Conservation (phyloP, 2,329 filamentous ascomycete genomes). For the Chaetomium strumarium region DNA sequence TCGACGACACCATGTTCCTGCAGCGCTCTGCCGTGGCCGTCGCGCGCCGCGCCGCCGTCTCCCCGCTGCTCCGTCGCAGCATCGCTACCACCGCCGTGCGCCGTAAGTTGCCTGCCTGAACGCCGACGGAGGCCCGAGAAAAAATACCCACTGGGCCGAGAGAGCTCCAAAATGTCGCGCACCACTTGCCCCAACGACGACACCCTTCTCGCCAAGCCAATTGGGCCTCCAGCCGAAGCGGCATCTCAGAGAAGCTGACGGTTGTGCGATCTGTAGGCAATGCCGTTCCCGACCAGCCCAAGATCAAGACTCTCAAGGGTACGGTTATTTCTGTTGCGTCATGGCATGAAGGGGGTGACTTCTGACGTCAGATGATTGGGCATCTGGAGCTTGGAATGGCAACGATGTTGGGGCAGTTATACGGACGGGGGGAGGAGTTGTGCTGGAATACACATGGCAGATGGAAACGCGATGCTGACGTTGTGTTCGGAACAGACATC, state of each 20-base stretch:
- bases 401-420: neutral
- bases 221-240: neutral
- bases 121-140: neutral
- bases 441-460: neutral
- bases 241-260: slow-evolving; percentile 15
- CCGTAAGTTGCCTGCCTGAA: slow-evolving; percentile 42
- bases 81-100: slow-evolving; percentile 56
- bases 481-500: slow-evolving; percentile 60
- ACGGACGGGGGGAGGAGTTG: neutral
- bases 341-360: slow-evolving; percentile 5
- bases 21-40: slow-evolving; percentile 56
- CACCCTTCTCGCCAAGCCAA: neutral
- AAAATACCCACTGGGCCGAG: slow-evolving; percentile 13
- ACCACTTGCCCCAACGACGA: neutral
- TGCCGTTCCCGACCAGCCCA: slow-evolving; percentile 30
- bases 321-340: slow-evolving; percentile 28
- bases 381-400: neutral
- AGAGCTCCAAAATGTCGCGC: slow-evolving; percentile 20
- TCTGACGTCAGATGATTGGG: slow-evolving; percentile 16
- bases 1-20: slow-evolving; percentile 47
- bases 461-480: slow-evolving; percentile 17
- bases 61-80: slow-evolving; percentile 50
- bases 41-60: slow-evolving; percentile 53
- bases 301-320: slow-evolving; percentile 42
- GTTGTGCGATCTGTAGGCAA: slow-evolving; percentile 27